Base-by-base conservation (phyloP, 495 filamentous ascomycete species). In the Trichocladium uniseriatum region DNA sequence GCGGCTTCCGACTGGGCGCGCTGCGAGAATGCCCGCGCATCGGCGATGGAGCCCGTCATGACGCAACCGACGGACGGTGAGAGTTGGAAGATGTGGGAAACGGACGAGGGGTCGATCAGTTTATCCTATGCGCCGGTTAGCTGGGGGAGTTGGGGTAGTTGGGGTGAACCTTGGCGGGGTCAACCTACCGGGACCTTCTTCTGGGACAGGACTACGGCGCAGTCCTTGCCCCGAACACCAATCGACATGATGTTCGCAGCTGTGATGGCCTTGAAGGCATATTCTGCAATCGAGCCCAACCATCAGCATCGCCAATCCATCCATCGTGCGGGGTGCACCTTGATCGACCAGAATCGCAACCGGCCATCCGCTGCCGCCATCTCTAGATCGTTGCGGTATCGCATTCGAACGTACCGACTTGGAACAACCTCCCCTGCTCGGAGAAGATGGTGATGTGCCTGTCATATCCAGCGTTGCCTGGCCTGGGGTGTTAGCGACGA, bases 401-500 rank as follows among this genome's bases (percentile, higher is more conserved):
- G 18, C 22, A 40, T 39, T 43, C 18, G 45, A 8, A 85, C 90
- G 59, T 78, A 98, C 94, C 92, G 66, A 98, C 92, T 95, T 98
- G 92, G 70, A 96, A 98, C 68, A 98, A 74, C 69, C 92, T 80
- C 62, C 92, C 92, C 67, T 95, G 88, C 68, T 98, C 92, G 35
- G 94, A 97, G 78, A 98, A 98, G 80, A 98, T 97, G 61, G 92
- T 98, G 59, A 98, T 97, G 68, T 98, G 92, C 76, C 92, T 79
- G 70, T 98, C 92, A 74, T 90, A 96, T 54, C 87, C 89, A 64
- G 91, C 89, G 76, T 86, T 94, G 73, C 88, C 90, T 95, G 62
- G 67, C 53, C 38, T 35, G 11, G 40, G 16, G 32, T 53, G 54
- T 63, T 44, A 65, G 60, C 57, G 24, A 51, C 42, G 47, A 36